Conservation (phyloP, 2,329 filamentous ascomycete genomes). For the Penicillium sp. region DNA sequence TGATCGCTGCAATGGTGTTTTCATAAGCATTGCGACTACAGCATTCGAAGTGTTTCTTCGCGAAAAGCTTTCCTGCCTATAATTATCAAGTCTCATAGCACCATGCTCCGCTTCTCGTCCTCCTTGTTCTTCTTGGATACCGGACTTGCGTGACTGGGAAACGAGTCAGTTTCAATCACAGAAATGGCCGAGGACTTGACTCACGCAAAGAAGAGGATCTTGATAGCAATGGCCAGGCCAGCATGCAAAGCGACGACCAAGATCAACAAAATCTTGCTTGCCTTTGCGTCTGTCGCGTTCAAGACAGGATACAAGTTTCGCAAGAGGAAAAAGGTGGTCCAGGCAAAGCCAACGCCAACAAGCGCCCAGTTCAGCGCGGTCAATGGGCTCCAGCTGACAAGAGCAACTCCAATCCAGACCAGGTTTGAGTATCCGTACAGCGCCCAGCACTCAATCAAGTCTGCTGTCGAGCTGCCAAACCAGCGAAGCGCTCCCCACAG, state of each 20-base stretch:
- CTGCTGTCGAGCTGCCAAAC: constrained; percentile 90
- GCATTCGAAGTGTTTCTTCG: no score
- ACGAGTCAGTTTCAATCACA: constrained; percentile 4
- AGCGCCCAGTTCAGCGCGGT: constrained; percentile 89
- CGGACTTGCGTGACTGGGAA: constrained; percentile 56
- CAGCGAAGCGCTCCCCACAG: constrained; percentile 87
- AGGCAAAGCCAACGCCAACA: constrained; percentile 75
- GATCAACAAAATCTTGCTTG: constrained; percentile 78
- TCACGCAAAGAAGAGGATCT: constrained; percentile 88
- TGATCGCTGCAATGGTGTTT: no score
- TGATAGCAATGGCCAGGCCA: constrained; percentile 87
- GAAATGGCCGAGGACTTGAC: constrained; percentile 14
- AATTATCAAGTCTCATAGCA: constrained; percentile 16
- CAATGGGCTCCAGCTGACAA: constrained; percentile 84
- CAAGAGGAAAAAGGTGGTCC: constrained; percentile 77
- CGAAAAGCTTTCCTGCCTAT: no score
- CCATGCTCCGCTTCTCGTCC: constrained; percentile 28
- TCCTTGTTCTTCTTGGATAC: constrained; percentile 41
- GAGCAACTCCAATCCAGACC: constrained; percentile 91
- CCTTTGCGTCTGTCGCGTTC: constrained; percentile 85
- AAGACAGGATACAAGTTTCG: constrained; percentile 87
- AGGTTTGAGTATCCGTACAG: constrained; percentile 95
- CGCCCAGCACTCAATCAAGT: constrained; percentile 90
- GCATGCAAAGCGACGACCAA: constrained; percentile 80
- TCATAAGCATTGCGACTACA: no score